These are phyloP conservation scores for Discostella stelligeroides DNA, from an alignment of 108 stramenopile genomes.

Conservation along the genomic window DNA sequence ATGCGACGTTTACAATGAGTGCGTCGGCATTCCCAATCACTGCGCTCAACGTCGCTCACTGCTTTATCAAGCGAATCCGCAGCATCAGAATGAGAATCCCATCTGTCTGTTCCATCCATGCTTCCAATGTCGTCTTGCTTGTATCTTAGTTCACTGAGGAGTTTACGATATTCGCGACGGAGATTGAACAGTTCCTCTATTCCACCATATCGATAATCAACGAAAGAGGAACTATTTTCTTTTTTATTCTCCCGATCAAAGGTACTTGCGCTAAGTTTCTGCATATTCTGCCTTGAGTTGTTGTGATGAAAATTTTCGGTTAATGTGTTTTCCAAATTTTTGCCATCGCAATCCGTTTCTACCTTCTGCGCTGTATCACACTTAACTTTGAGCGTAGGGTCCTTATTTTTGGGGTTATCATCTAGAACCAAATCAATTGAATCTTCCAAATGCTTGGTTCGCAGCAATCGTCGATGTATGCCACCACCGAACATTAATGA, in stretches of 20 bases:
- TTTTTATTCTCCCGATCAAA: neutral
- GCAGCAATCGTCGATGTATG: constrained; percentile 52
- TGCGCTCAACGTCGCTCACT: constrained; percentile 21
- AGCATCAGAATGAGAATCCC: constrained; percentile 14
- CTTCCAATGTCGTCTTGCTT: constrained; percentile 19
- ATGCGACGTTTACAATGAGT: constrained; percentile 26
- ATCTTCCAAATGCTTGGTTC: constrained; percentile 32
- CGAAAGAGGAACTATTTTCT: neutral
- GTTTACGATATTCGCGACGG: constrained; percentile 47
- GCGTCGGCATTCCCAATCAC: neutral
- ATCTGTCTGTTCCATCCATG: too few relatives aligned
- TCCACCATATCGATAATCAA: constrained; percentile 44
- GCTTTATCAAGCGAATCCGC: constrained; percentile 10
- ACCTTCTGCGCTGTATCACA: neutral
- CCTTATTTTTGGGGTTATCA: neutral
- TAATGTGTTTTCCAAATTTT: neutral
- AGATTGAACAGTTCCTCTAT: constrained; percentile 58
- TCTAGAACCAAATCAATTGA: constrained; percentile 20
- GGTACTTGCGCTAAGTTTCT: neutral
- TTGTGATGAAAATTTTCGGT: neutral
- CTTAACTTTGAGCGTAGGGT: neutral
- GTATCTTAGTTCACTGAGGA: constrained; percentile 11
- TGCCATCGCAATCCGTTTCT: neutral
- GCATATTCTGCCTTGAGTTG: neutral
- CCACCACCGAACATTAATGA: constrained; percentile 71